Conservation (phyloP, 768 basidiomycete species). For the Calocera viscosa region DNA sequence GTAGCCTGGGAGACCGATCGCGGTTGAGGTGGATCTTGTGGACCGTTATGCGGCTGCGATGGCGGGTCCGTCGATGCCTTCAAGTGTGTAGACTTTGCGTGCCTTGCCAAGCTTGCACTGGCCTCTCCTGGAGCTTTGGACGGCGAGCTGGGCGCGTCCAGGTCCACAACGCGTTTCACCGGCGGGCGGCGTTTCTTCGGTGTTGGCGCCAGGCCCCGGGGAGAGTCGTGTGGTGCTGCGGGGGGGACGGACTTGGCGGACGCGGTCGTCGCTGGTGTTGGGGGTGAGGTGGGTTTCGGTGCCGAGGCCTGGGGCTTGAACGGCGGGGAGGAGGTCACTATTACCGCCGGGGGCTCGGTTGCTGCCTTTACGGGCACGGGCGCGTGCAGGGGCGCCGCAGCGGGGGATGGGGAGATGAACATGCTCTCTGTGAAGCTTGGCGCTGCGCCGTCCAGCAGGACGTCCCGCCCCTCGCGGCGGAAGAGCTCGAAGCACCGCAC, state of each 20-base stretch:
- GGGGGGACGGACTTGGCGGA: not conserved
- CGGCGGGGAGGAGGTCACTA: conserved; percentile 36
- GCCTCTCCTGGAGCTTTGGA: not conserved
- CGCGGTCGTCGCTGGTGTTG: conserved; percentile 5
- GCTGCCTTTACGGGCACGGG: not conserved
- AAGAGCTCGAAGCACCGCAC: conserved; percentile 73
- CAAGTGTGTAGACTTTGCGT: not conserved
- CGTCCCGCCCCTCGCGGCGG: conserved; percentile 64
- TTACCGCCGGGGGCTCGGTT: not conserved
- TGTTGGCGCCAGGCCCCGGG: conserved; percentile 5
- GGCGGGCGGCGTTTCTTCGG: conserved; percentile 44
- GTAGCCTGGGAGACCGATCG: not conserved
- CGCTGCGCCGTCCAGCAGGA: conserved; percentile 60
- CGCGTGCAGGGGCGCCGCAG: not conserved
- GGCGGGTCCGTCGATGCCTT: not conserved
- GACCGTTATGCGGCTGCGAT: not conserved
- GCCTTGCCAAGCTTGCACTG: not conserved
- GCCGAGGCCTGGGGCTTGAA: conserved; percentile 30
- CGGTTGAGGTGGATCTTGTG: not conserved
- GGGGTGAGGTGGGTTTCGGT: conserved; percentile 15
- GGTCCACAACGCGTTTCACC: conserved; percentile 64
- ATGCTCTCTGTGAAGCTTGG: conserved; percentile 63
- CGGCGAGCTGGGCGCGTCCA: conserved; percentile 35
- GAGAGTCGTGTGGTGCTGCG: not conserved
- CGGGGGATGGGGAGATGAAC: conserved; percentile 28